These are phyloP conservation scores for Leishmania aethiopica DNA, from an alignment of 208 protist genomes.

Conservation along the genomic window DNA sequence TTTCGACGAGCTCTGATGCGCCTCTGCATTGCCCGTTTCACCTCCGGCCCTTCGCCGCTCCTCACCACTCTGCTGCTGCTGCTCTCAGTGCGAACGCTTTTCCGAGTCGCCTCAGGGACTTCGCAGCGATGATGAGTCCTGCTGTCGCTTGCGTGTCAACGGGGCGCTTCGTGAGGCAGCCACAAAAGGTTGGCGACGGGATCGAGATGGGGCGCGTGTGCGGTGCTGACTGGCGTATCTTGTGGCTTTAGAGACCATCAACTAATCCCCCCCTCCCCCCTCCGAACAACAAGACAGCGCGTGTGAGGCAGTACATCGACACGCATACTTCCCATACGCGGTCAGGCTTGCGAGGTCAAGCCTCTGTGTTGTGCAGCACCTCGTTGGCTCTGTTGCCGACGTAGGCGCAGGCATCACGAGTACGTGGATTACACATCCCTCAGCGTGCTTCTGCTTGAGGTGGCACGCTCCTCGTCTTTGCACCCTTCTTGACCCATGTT, in stretches of 20 bases:
- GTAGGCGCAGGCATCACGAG: background rate
- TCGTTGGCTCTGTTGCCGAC: background rate
- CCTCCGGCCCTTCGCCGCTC: background rate
- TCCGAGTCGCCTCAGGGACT: background rate
- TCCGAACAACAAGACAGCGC: background rate
- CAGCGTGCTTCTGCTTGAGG: background rate
- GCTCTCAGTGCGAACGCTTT: background rate
- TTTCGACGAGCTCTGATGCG: background rate
- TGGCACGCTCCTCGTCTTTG: background rate
- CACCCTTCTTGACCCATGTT: background rate
- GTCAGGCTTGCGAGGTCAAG: background rate
- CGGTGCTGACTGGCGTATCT: constrained; percentile 2
- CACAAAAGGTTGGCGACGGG: background rate
- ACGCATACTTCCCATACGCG: background rate
- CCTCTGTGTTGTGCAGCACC: background rate
- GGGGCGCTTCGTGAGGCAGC: background rate
- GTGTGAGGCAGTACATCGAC: background rate
- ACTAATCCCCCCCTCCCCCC: background rate
- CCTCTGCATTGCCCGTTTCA: constrained; percentile 7
- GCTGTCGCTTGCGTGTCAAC: background rate
- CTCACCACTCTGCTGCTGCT: background rate
- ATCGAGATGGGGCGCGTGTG: background rate
- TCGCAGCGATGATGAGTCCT: background rate
- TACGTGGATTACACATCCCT: background rate
- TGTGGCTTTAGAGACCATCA: background rate